Percentiles rank a stretch among this genome's conserved stretches.
These are phyloP conservation scores for Apiospora malaysiana DNA, from an alignment of 2,329 filamentous ascomycete genomes.

Conservation along the genomic window DNA sequence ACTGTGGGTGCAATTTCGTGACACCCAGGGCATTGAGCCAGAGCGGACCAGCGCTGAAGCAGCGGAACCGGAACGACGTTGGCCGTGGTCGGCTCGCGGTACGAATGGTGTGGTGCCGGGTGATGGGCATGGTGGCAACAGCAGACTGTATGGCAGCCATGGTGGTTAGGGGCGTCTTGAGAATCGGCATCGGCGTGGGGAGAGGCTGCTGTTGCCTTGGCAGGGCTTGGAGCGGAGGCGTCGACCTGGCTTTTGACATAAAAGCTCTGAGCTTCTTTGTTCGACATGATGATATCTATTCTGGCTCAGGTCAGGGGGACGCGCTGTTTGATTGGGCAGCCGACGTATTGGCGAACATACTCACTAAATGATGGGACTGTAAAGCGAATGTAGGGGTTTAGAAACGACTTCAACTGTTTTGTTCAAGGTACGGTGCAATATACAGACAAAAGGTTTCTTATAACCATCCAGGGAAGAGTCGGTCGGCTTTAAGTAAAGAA, in stretches of 20 bases:
- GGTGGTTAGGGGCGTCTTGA: background rate
- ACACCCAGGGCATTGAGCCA: background rate
- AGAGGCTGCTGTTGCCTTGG: background rate
- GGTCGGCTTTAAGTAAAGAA: background rate
- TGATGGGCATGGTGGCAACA: background rate
- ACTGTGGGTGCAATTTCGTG: conserved; percentile 1
- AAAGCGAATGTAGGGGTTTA: background rate
- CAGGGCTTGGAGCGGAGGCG: background rate
- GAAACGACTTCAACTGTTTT: background rate
- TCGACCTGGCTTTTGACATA: background rate
- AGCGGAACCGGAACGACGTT: conserved; percentile 2
- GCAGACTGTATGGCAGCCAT: background rate
- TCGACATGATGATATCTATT: background rate
- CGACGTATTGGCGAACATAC: background rate
- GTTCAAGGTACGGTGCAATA: background rate
- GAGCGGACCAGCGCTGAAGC: conserved; percentile 5
- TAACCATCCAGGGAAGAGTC: background rate
- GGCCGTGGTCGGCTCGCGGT: background rate
- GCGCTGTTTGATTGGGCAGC: too few species aligned
- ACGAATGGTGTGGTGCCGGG: background rate
- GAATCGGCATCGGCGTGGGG: background rate
- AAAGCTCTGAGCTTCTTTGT: background rate
- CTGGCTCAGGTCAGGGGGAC: background rate
- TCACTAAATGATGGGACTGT: background rate
- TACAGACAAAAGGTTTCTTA: background rate